Evolutionary conservation across 1,139 yeast species (phyloP), one percentile per base, ranked within the genome.

Genomic region (Kodamaea ohmeri): DNA sequence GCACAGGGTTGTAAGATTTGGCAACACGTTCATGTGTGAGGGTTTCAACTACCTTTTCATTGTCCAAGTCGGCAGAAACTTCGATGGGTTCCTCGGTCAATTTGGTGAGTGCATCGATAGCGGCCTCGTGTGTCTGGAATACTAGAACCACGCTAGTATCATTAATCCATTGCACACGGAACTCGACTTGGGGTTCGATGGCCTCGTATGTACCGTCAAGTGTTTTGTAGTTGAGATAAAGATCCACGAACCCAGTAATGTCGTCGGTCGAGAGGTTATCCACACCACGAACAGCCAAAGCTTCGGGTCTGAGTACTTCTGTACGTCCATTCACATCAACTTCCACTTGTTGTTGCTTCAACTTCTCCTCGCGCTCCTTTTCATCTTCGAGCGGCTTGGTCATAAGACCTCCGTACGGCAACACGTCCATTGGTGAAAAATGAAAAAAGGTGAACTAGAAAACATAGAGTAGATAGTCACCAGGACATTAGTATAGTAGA

Each of bases 131-230:
- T 17, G 68, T 61, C 25, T 63, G 60, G 52, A 78, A 83, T 3
- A 72, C 78, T 12, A 81, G 55, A 42, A 77, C 78, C 19, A 81
- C 72, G 1, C 77, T 64, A 12, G 73, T 54, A 54, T 84, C 94
- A 52, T 84, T 77, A 33, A 84, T 71, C 94, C 94, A 84, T 51
- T 83, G 82, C 19, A 83, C 58, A 36, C 66, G 61, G 55, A 75
- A 80, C 15, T 53, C 55, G 12, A 59, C 44, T 36, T 60, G 65
- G 3, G 61, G 55, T 25, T 57, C 61, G 15, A 52, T 47, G 9
- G 56, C 58, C 26, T 56, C 57, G 39, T 61, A 63, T 17, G 45
- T 50, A 15, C 49, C 52, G 9, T 48, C 58, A 48, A 58, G 34
- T 16, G 30, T 41, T n/a, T 41, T 48, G 43, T 62, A 67, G 47